Conservation (phyloP, 305 asterid genomes). For the Lippia alba region DNA sequence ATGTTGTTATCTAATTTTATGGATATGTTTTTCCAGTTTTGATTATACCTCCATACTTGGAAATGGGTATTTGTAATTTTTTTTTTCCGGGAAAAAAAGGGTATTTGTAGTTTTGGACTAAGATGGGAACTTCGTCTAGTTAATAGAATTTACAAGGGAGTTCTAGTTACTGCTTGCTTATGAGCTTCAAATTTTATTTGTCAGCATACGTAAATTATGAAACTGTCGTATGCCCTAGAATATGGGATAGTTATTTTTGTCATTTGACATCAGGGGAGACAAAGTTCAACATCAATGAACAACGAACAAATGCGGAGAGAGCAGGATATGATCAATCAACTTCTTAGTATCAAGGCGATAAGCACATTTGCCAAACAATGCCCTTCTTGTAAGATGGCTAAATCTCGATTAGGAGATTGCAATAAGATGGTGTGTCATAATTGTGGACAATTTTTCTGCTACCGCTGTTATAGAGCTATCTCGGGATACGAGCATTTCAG, state of each 20-base stretch:
- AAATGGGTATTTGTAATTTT: too few species aligned
- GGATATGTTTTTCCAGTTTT: too few species aligned
- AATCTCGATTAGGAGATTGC: conserved; percentile 87
- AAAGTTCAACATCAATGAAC: conserved; percentile 58
- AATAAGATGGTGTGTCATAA: conserved; percentile 82
- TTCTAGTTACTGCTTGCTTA: too few species aligned
- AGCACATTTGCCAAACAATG: conserved; percentile 71
- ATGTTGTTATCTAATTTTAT: too few species aligned
- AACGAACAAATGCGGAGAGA: conserved; percentile 68
- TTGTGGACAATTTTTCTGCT: conserved; percentile 84
- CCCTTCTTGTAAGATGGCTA: conserved; percentile 93
- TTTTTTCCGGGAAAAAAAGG: too few species aligned
- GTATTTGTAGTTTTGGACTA: too few species aligned
- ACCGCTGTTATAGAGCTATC: conserved; percentile 69
- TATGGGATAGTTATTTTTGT: conserved; percentile 36
- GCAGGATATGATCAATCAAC: conserved; percentile 74
- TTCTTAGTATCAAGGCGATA: conserved; percentile 69
- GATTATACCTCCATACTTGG: too few species aligned
- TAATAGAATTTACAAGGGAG: too few species aligned
- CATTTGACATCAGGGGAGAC: conserved; percentile 72
- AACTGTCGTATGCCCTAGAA: too few species aligned
- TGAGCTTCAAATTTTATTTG: too few species aligned
- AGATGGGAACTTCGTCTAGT: too few species aligned
- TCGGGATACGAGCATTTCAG: conserved; percentile 89
- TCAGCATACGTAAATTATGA: too few species aligned